Conservation (phyloP, 441 rosid species). For the Pelargonium cotyledonis region DNA sequence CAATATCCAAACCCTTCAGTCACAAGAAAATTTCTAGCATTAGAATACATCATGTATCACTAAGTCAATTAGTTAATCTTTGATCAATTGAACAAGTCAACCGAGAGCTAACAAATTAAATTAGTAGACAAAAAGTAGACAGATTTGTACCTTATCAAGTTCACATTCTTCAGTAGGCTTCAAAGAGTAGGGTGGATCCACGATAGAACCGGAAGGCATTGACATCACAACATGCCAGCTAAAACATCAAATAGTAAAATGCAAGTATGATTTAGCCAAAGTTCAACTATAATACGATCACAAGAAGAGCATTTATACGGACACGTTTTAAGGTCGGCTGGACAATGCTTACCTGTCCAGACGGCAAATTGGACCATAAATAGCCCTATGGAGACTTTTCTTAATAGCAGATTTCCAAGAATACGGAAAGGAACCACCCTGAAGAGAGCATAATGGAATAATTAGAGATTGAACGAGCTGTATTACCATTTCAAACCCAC, state of each 20-base stretch:
- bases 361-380: conserved; percentile 46
- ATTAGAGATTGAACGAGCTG: neutral
- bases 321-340: too few relatives aligned
- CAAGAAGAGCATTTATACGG: too few relatives aligned
- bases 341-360: conserved; percentile 71
- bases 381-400: conserved; percentile 62
- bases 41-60: conserved; percentile 14
- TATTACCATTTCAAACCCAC: conserved; percentile 18
- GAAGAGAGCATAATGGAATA: conserved; percentile 9
- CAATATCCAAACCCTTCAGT: conserved; percentile 52
- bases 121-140: neutral
- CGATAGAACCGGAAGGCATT: conserved; percentile 57
- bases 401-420: conserved; percentile 87
- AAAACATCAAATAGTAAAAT: too few relatives aligned
- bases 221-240: conserved; percentile 73
- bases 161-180: conserved; percentile 47
- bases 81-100: too few relatives aligned
- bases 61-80: too few relatives aligned
- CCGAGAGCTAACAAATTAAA: neutral
- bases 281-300: too few relatives aligned
- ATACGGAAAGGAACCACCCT: conserved; percentile 98
- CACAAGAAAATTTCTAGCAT: conserved; percentile 19
- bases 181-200: conserved; percentile 70
- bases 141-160: conserved; percentile 46
- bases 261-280: too few relatives aligned